Conservation (phyloP, 495 filamentous ascomycete species). For the Lepraria neglecta region DNA sequence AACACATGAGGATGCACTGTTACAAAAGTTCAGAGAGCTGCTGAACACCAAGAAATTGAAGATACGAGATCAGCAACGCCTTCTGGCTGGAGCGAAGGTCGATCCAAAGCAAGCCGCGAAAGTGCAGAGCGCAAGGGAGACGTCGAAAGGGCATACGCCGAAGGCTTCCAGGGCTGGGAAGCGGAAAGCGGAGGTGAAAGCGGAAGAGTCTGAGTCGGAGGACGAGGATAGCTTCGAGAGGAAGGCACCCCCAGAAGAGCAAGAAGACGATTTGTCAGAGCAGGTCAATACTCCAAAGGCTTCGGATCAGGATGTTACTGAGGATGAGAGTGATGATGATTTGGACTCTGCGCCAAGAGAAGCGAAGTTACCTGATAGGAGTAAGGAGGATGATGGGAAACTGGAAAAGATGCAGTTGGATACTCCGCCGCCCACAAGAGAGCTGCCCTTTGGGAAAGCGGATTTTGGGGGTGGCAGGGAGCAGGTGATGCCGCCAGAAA, state of each 20-base stretch:
- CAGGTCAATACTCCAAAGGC: constrained; percentile 16
- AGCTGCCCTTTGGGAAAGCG: constrained; percentile 37
- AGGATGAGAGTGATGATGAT: constrained; percentile 25
- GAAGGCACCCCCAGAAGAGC: constrained; percentile 20
- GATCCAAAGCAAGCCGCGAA: constrained; percentile 42
- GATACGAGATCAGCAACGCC: constrained; percentile 71
- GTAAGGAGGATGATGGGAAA: not conserved
- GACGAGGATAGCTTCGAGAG: not conserved
- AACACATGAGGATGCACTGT: constrained; percentile 61
- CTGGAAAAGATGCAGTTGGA: constrained; percentile 16
- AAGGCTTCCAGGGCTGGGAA: constrained; percentile 41
- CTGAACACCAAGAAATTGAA: constrained; percentile 90
- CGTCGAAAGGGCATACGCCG: constrained; percentile 42
- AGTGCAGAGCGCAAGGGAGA: constrained; percentile 24
- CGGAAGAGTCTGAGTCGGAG: not conserved
- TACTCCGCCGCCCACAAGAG: constrained; percentile 34
- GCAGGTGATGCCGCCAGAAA: constrained; percentile 1
- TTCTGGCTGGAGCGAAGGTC: constrained; percentile 55
- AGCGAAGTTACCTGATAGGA: not conserved
- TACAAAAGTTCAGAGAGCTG: constrained; percentile 63
- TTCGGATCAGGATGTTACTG: constrained; percentile 28
- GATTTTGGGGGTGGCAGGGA: not conserved
- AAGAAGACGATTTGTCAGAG: constrained; percentile 12
- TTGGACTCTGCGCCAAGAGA: not conserved
- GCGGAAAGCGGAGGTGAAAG: constrained; percentile 22